Evolutionary conservation across 805 yeast genomes (phyloP).

Genomic region (Starmerella khaoyaiensis): DNA sequence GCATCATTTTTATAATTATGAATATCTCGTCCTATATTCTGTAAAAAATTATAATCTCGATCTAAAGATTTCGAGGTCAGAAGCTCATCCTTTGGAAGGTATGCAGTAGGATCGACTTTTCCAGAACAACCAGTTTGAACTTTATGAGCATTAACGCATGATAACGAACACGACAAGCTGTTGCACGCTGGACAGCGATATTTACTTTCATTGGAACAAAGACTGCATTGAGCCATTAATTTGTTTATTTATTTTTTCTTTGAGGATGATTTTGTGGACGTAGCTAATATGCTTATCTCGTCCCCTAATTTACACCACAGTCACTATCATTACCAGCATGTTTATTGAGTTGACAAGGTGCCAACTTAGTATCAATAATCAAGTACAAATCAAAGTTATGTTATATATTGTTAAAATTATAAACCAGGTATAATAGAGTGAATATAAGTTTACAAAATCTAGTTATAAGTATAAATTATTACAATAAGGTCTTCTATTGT

Average conservation of each 20-base stretch:
- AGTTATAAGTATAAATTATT: no score
- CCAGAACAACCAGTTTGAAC: constrained; percentile 53
- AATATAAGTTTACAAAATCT: no score
- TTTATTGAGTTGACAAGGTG: no score
- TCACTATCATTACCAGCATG: neutral
- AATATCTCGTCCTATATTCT: constrained; percentile 45
- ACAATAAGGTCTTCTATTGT: no score
- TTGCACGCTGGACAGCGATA: constrained; percentile 77
- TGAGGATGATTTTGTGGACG: neutral
- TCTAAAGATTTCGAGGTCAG: constrained; percentile 39
- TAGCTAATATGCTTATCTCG: neutral
- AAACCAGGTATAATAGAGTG: no score
- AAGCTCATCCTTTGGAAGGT: constrained; percentile 39
- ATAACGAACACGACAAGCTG: constrained; percentile 51
- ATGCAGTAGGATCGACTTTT: constrained; percentile 44
- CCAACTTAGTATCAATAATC: no score
- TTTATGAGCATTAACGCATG: constrained; percentile 64
- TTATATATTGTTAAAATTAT: no score
- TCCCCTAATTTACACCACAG: no score
- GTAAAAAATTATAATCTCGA: constrained; percentile 70
- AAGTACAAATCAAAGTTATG: no score
- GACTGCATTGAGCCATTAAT: no score
- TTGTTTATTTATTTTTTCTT: constrained; percentile 1
- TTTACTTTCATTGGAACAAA: constrained; percentile 33
- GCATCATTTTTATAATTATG: constrained; percentile 44